A percentile compares a stretch with the other conserved stretches of the same genome.
Conservation (phyloP, 2,329 filamentous ascomycete genomes). For the Neofusicoccum parvum region DNA sequence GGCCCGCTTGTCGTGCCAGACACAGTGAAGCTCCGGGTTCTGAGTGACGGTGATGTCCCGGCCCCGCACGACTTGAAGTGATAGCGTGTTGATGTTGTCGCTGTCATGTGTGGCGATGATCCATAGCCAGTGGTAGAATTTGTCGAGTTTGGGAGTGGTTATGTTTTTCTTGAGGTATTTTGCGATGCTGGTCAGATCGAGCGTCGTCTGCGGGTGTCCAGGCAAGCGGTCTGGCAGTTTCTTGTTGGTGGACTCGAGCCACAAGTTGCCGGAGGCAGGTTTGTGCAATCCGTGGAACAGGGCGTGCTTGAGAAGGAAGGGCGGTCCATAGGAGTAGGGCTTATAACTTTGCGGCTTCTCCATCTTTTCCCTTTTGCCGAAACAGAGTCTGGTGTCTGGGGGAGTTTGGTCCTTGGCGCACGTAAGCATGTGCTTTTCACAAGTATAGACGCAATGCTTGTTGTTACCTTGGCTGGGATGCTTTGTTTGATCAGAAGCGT, state of each 20-base stretch:
- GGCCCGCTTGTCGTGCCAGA: conserved; percentile 27
- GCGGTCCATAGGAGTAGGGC: not conserved
- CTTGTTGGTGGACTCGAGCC: not conserved
- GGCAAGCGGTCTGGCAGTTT: conserved; percentile 29
- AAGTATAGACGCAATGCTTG: not conserved
- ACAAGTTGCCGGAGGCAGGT: not conserved
- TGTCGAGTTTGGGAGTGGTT: not conserved
- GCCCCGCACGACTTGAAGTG: conserved; percentile 27
- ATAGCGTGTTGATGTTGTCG: conserved; percentile 23
- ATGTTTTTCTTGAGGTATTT: not conserved
- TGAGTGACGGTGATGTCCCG: conserved; percentile 27
- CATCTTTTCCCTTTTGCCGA: not conserved
- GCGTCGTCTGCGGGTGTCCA: not conserved
- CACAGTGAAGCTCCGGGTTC: conserved; percentile 26
- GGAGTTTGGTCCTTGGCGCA: not conserved
- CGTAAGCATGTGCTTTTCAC: too few species aligned
- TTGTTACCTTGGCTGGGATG: not conserved
- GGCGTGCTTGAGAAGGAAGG: not conserved
- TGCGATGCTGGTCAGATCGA: conserved; percentile 55
- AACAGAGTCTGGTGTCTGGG: not conserved
- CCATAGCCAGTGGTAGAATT: conserved; percentile 11
- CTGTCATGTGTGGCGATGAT: not conserved
- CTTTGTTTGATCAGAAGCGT: not conserved
- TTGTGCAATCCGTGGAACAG: conserved; percentile 9
- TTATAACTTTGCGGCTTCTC: not conserved